These are phyloP conservation scores for Colletotrichum horii DNA, from an alignment of 2,329 filamentous ascomycete genomes.

Conservation along the genomic window DNA sequence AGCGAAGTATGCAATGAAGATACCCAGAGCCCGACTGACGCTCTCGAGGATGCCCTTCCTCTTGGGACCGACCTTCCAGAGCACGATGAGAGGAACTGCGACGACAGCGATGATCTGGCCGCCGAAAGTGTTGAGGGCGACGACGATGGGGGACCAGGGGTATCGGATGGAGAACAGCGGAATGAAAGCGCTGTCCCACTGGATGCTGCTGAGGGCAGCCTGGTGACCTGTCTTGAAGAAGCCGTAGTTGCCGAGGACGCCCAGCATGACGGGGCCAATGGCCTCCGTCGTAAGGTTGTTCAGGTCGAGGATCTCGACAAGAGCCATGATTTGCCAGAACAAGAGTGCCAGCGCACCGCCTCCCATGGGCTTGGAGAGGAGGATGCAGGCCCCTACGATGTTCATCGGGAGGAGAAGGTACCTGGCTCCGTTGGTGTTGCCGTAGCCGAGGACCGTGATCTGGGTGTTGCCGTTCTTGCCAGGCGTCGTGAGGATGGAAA, in stretches of 20 bases:
- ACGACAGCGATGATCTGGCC: constrained; percentile 84
- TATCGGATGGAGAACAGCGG: constrained; percentile 83
- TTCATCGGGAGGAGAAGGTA: constrained; percentile 86
- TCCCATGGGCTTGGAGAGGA: constrained; percentile 95
- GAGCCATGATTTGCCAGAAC: constrained; percentile 86
- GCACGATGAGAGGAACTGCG: constrained; percentile 78
- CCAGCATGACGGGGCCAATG: constrained; percentile 84
- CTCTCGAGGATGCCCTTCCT: constrained; percentile 72
- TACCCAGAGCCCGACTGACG: constrained; percentile 72
- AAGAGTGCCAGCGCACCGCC: constrained; percentile 82
- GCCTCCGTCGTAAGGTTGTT: constrained; percentile 67
- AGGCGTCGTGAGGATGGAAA: constrained; percentile 70
- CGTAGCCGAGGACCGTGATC: constrained; percentile 87
- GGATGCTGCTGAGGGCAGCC: constrained; percentile 83
- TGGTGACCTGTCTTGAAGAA: constrained; percentile 99
- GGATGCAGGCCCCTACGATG: constrained; percentile 75
- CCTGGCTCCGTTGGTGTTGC: constrained; percentile 89
- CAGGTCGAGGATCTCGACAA: constrained; percentile 68
- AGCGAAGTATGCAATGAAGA: constrained; percentile 82
- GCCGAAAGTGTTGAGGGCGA: constrained; percentile 86
- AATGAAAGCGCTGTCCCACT: constrained; percentile 96
- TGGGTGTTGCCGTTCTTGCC: constrained; percentile 50
- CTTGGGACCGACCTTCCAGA: constrained; percentile 90
- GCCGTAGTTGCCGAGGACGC: constrained; percentile 88
- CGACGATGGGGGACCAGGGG: constrained; percentile 84